phyloP scores from a whole-genome alignment of 345 rosid species.

The Sonneratia caseolaris region DNA sequence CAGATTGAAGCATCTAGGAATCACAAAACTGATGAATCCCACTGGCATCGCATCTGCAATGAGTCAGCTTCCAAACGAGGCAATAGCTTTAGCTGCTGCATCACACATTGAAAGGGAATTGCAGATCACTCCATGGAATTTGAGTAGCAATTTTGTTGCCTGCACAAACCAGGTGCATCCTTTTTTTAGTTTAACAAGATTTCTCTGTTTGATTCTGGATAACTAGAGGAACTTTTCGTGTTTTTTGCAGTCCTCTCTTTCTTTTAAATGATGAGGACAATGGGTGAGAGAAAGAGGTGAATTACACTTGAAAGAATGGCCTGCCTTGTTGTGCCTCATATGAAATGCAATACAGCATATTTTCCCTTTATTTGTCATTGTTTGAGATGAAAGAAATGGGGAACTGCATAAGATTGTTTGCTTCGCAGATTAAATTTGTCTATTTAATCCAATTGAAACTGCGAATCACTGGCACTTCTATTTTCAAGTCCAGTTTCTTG shows the following conservation, averaged over 20 bases:
- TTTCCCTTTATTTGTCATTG: too few relatives aligned
- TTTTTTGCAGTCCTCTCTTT: not conserved
- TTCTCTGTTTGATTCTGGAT: not conserved
- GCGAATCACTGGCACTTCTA: too few relatives aligned
- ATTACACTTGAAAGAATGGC: too few relatives aligned
- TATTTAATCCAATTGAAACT: too few relatives aligned
- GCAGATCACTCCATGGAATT: slow-evolving; percentile 93
- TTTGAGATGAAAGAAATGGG: too few relatives aligned
- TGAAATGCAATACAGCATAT: too few relatives aligned
- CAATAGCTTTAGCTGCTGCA: slow-evolving; percentile 95
- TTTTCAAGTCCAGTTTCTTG: too few relatives aligned
- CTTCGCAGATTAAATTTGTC: too few relatives aligned
- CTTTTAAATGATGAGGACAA: not conserved
- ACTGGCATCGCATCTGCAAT: slow-evolving; percentile 68
- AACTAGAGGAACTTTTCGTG: not conserved
- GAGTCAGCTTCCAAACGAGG: slow-evolving; percentile 93
- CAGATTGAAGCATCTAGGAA: slow-evolving; percentile 89
- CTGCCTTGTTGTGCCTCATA: too few relatives aligned
- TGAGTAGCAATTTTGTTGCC: slow-evolving; percentile 89
- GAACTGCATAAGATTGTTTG: too few relatives aligned
- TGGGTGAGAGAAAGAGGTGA: too few relatives aligned
- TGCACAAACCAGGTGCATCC: slow-evolving; percentile 79
- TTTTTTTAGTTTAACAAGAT: not conserved
- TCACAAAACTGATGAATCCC: slow-evolving; percentile 61
- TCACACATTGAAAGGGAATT: slow-evolving; percentile 94